Percentiles rank a stretch among this genome's conserved stretches.
phyloP scores from a whole-genome alignment of 108 stramenopile species.

The Cyclotella choctawhatcheeana region DNA sequence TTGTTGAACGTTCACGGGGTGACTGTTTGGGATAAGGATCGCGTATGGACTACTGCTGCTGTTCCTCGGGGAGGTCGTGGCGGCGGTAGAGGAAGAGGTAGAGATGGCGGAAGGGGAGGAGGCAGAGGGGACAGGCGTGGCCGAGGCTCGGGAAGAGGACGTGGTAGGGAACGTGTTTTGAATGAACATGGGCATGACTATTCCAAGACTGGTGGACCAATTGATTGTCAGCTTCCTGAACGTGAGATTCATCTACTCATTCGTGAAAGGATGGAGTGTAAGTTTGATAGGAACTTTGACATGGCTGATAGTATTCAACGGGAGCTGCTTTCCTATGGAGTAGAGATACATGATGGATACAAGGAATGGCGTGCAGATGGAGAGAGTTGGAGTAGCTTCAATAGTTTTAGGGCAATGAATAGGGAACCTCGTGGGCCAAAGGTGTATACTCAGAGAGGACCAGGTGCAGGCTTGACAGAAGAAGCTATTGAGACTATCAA shows the following conservation, averaged over 20 bases:
- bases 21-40: constrained; percentile 56
- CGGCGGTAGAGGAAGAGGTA: constrained; percentile 15
- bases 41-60: constrained; percentile 37
- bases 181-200: constrained; percentile 87
- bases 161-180: constrained; percentile 50
- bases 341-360: constrained; percentile 40
- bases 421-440: constrained; percentile 26
- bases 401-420: constrained; percentile 10
- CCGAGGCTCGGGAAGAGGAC: constrained; percentile 16
- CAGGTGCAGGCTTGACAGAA: constrained; percentile 30
- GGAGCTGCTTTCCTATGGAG: constrained; percentile 27
- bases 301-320: constrained; percentile 44
- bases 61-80: constrained; percentile 11
- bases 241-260: constrained; percentile 67
- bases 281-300: constrained; percentile 51
- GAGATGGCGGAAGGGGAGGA: constrained; percentile 16
- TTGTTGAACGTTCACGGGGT: constrained; percentile 67
- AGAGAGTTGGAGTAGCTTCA: constrained; percentile 17
- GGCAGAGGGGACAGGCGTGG: constrained; percentile 14
- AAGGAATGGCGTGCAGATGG: constrained; percentile 62
- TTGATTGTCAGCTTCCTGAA: constrained; percentile 52
- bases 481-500: constrained; percentile 38
- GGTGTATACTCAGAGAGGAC: constrained; percentile 33
- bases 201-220: constrained; percentile 46
- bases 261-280: constrained; percentile 65